Conservation (phyloP, 225 moss, liverwort and hornwort genomes). For the Pleurozium schreberi region DNA sequence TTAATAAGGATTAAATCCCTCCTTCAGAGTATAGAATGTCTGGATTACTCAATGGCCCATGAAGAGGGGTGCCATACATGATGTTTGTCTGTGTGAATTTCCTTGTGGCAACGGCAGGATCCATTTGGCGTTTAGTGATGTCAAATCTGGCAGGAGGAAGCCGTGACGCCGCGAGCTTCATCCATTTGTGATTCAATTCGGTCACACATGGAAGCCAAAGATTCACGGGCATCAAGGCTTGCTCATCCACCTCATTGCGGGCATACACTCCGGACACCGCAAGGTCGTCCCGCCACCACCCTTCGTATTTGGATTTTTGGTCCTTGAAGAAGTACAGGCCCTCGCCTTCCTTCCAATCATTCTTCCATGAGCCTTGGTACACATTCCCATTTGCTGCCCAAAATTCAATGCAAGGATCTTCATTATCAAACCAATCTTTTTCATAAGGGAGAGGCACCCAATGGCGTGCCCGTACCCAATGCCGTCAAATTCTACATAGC, state of each 20-base stretch:
- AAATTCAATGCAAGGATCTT: not conserved
- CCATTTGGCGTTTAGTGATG: fast-evolving
- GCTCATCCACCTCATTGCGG: fast-evolving
- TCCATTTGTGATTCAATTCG: not conserved
- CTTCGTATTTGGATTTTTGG: not conserved
- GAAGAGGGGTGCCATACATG: not conserved
- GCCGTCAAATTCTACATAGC: too few species aligned
- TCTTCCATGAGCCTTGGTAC: not conserved
- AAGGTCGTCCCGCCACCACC: not conserved
- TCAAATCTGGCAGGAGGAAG: fast-evolving
- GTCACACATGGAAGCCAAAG: not conserved
- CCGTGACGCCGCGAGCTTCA: fast-evolving
- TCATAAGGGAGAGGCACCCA: too few species aligned
- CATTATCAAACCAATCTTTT: too few species aligned
- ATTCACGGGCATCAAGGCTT: fast-evolving
- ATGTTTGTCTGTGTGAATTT: fast-evolving
- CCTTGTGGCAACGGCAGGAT: not conserved
- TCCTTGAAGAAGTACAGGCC: not conserved
- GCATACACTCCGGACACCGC: fast-evolving
- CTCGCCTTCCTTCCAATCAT: not conserved
- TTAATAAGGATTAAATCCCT: too few species aligned
- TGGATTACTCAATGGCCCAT: not conserved
- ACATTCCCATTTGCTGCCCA: not conserved
- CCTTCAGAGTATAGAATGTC: fast-evolving
- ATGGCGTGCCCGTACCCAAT: too few species aligned